These are phyloP conservation scores for Solanum lignicaule DNA, from an alignment of 257 asterid species.

Conservation along the genomic window DNA sequence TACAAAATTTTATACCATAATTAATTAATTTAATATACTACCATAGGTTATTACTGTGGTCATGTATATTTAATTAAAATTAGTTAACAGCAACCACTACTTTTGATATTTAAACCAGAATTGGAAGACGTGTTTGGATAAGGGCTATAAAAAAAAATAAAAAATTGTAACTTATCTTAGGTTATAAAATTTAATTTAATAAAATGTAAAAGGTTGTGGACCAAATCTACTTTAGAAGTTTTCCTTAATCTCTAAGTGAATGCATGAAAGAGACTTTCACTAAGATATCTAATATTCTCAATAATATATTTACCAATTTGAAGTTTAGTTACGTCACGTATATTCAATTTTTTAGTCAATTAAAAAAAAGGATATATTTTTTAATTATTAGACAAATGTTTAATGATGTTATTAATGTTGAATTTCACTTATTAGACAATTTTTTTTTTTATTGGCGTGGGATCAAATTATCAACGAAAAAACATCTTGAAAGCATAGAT, in stretches of 20 bases:
- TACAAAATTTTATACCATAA: neutral
- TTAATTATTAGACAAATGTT: no score
- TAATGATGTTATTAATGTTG: neutral
- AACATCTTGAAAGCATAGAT: neutral
- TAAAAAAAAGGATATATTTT: neutral
- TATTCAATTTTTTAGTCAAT: neutral
- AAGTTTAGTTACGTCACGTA: neutral
- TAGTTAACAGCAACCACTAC: neutral
- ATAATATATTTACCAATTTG: neutral
- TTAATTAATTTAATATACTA: neutral
- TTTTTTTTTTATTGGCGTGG: accelerated
- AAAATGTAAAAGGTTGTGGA: neutral
- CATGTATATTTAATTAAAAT: neutral
- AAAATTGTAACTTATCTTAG: neutral
- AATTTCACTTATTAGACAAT: neutral
- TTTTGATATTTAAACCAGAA: neutral
- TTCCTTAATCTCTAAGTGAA: slow-evolving; percentile 7
- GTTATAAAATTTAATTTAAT: neutral
- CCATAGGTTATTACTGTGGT: neutral
- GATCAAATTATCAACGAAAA: neutral
- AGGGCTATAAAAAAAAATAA: neutral
- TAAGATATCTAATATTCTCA: neutral
- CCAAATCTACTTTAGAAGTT: neutral
- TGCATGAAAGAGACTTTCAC: neutral
- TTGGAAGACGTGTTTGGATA: neutral